Evolutionary conservation across 257 asterid species (phyloP).

Genomic region (Thymus mandschuricus): DNA sequence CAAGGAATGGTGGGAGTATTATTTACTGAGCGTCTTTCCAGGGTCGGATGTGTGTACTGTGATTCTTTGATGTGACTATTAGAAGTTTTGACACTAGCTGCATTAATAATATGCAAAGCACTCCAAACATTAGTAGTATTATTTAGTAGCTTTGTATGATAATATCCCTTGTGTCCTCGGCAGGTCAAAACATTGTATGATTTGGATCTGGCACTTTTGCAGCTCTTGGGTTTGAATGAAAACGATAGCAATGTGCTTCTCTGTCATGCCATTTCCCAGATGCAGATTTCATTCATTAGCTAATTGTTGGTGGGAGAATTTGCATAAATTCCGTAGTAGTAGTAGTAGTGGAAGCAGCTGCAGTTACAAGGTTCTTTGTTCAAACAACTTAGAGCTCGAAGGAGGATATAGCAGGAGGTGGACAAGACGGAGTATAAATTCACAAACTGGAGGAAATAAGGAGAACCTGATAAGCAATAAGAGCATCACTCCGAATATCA

Average conservation of each 20-base stretch:
- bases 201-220: conserved; percentile 21
- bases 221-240: conserved; percentile 52
- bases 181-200: conserved; percentile 48
- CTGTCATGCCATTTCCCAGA: conserved; percentile 69
- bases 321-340: conserved; percentile 40
- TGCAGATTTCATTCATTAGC: conserved; percentile 59
- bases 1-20: neutral
- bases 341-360: conserved; percentile 32
- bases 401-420: conserved; percentile 61
- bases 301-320: conserved; percentile 63
- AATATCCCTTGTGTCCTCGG: conserved; percentile 27
- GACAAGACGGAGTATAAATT: conserved; percentile 52
- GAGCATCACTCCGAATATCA: conserved; percentile 35
- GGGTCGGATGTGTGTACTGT: neutral
- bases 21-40: neutral
- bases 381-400: conserved; percentile 56
- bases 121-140: neutral
- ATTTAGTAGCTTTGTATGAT: conserved; percentile 8
- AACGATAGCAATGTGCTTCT: conserved; percentile 76
- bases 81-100: conserved; percentile 5
- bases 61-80: neutral
- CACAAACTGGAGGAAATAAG: conserved; percentile 51
- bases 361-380: conserved; percentile 53
- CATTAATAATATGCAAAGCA: neutral
- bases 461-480: conserved; percentile 41